Evolutionary conservation across 1,139 yeast genomes (phyloP), one percentile per base, ranked within the genome.

Genomic region (Pichia sp.): DNA sequence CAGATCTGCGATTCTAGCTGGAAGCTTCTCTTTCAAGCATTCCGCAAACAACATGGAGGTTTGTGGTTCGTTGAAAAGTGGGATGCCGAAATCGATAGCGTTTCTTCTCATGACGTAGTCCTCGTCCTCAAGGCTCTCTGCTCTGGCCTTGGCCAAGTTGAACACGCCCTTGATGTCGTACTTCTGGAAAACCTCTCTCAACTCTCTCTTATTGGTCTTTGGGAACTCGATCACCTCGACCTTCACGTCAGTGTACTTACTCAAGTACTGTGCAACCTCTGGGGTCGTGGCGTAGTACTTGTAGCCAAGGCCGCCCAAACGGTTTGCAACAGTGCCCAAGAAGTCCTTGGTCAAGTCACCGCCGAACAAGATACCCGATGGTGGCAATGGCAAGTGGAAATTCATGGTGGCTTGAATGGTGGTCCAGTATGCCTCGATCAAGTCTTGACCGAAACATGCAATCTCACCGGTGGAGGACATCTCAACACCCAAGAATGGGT

Each of bases 381-480:
- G 96, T 50, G 98, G 96, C 68, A 80, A 77, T 60, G 99, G 99
- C 55, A 93, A 82, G 69, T 87, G 79, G 83, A 93, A 93, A 79
- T 92, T 92, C 97, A 92, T 92, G 50, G 97, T 91, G 50, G 97
- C 83, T 77, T 93, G 98, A 64, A 93, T 83, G 14, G 98, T 87
- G 42, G 97, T 87, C 98, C 98, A 93, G 78, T 93, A 93, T 43
- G 98, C 97, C 73, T 93, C 99, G 60, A 81, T 69, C 61, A 86
- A 74, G 71, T 90, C 86, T 61, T 77, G 78, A 66, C 99, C 99
- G 70, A 93, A 93, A 71, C 97, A 88, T 31, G 99, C 99, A 68
- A 93, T 87, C 76, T 93, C 99, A 71, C 99, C 99, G 51, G 99
- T 93, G 14, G 98, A 92, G 6, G 98, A 87, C 99, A 93, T 93